These are phyloP conservation scores for Colletotrichum zoysiae DNA, from an alignment of 2,329 filamentous ascomycete genomes.

Conservation along the genomic window DNA sequence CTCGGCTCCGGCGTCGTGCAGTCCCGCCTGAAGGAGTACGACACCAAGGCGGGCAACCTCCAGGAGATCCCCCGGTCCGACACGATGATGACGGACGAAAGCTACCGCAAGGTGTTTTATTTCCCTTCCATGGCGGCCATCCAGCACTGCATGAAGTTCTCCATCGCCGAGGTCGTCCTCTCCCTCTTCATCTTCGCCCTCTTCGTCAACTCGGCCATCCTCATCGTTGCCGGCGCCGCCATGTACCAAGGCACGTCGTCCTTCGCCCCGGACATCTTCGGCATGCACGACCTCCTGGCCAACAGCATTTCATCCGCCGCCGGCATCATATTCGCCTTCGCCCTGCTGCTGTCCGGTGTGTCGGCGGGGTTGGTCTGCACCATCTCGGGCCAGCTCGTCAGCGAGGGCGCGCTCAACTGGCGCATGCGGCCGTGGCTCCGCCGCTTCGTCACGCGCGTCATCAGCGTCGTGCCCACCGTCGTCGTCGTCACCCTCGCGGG, in stretches of 20 bases:
- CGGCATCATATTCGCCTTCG: conserved; percentile 86
- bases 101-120: conserved; percentile 69
- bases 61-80: conserved; percentile 51
- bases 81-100: conserved; percentile 49
- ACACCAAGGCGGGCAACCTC: conserved; percentile 63
- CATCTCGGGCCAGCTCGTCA: conserved; percentile 90
- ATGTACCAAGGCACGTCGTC: conserved; percentile 74
- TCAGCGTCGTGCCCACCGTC: conserved; percentile 85
- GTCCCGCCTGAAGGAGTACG: conserved; percentile 73
- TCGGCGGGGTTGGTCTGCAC: conserved; percentile 90
- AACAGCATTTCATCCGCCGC: conserved; percentile 78
- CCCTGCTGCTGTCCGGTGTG: conserved; percentile 82
- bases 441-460: conserved; percentile 79
- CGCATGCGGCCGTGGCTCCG: conserved; percentile 81
- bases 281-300: conserved; percentile 81
- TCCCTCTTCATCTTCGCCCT: conserved; percentile 86
- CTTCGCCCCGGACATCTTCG: conserved; percentile 81
- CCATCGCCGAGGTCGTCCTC: conserved; percentile 76
- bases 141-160: conserved; percentile 80
- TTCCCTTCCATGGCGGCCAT: conserved; percentile 79
- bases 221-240: conserved; percentile 87
- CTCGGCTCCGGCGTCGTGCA: conserved; percentile 78
- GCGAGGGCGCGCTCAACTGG: conserved; percentile 85
- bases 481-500: conserved; percentile 86
- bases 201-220: conserved; percentile 86